Base-by-base conservation (phyloP, 2,329 filamentous ascomycete genomes). In the Epichloe scottii region DNA sequence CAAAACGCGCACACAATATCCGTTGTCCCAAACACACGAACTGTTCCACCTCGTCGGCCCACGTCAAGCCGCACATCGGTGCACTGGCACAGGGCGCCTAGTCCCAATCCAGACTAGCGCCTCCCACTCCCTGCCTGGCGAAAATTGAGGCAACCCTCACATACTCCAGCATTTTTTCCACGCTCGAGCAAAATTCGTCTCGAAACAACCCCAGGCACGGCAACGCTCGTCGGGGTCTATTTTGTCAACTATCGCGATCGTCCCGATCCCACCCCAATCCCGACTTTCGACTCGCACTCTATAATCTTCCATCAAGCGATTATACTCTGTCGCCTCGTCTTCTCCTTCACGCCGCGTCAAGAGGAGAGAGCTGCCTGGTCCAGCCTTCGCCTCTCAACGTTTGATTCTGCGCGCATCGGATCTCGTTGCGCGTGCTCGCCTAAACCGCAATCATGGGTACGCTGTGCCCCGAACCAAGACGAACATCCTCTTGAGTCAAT, bases 381-480 rank as follows among this genome's bases (percentile, higher is more conserved):
- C 60, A 60, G 56, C 59, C 61, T 56, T 58, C 55, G 56, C 46
- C 51, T 43, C 46, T 46, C 46, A 39, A 51, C 35, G n/a, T 40
- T 45, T 46, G n/a, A 26, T 42, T 60, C 59, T 61, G 59, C 66
- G 68, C 69, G 69, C 69, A 62, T 63, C 67, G 67, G 62, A 64
- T 63, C 69, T 64, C 62, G 70, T 67, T 70, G 74, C 74, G 73
- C 72, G 67, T 70, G 60, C 65, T 66, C 66, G 60, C 58, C 46
- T 42, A 17, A 68, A 70, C 71, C 76, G 77, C 77, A 78, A 81
- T 72, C 74, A 81, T 81, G 78, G 74, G 78, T 81, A 69, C 67
- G 76, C 62, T 52, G 47, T 55, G 15, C 30, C n/a, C 35, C 46
- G 17, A 46, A 40, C 17, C 8, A 12, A 17, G 7, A 46, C 4